phyloP scores from a whole-genome alignment of 345 rosid species.

The Adansonia digitata region DNA sequence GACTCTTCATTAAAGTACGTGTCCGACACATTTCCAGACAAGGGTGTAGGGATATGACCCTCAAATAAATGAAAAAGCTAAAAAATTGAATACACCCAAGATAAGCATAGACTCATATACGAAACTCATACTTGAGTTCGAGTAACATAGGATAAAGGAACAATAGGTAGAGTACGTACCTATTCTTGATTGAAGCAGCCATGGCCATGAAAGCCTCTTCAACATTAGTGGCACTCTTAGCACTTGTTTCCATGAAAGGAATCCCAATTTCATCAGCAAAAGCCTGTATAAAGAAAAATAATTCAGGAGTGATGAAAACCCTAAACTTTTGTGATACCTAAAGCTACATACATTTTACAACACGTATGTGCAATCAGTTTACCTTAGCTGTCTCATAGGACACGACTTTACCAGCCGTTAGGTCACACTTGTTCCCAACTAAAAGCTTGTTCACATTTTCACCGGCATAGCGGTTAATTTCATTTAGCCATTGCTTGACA shows the following conservation, averaged over 20 bases:
- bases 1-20: no score
- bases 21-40: no score
- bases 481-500: neutral
- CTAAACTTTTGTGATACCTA: neutral
- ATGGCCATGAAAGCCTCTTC: slow-evolving; percentile 19
- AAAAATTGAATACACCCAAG: no score
- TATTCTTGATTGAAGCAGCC: slow-evolving; percentile 60
- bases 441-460: neutral
- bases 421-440: neutral
- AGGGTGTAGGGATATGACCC: no score
- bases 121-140: no score
- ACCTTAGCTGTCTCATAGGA: neutral
- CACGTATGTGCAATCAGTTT: neutral
- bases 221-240: slow-evolving; percentile 56
- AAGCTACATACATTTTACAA: neutral
- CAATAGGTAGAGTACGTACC: slow-evolving; percentile 31
- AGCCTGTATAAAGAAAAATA: slow-evolving; percentile 30
- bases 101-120: no score
- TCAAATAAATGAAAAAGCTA: no score
- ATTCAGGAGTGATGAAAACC: neutral
- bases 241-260: slow-evolving; percentile 77
- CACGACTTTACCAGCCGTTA: neutral
- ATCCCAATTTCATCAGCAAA: slow-evolving; percentile 68
- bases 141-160: no score
- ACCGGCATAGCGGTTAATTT: neutral